Base-by-base conservation (phyloP, 2,329 filamentous ascomycete species). In the Emericellopsis cladophorae region DNA sequence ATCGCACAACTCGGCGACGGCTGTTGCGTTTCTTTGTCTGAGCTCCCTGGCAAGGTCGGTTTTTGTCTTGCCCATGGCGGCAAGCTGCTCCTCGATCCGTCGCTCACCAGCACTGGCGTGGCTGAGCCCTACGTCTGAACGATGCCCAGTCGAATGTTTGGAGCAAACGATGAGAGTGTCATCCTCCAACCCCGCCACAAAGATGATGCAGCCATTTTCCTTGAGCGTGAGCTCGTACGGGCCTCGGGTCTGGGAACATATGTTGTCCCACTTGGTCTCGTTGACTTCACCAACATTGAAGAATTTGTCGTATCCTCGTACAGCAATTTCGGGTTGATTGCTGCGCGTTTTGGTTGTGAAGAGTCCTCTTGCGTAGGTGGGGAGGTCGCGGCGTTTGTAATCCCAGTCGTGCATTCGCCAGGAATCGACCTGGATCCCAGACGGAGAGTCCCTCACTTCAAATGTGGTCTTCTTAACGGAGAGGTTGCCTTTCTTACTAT, bases 191-290 rank as follows among this genome's bases (percentile, higher is more conserved):
- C 89, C 92, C 14, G 88, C 82, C 36, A 98, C 79, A 66, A 98
- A 98, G 50, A 98, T 95, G 60, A 98, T 98, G 61, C 92, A 98
- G n/a, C 92, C 92, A 54, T 98, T 98, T 62, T 98, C 92, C 65
- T 98, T 98, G 40, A 96, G 77, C 43, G 88, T 96, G 42, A 98
- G 67, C 62, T 98, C 92, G 52, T 96, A 98, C 0, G 92, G 92
- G 0, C 87, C 88, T 47, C 76, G 67, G 1, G 92, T 96, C 42
- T 83, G 72, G 23, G 63, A 61, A 54, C 82, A 69, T 45, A 98
- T 86, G 53, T 82, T 84, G 14, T 67, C 60, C 92, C 92, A 98
- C 51, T 80, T 74, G 4, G 92, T 98, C 48, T 83, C 77, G 37
- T 66, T 60, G 7, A 94, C 82, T 63, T 98, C 92, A 39, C 76